Evolutionary conservation across 1,139 yeast species (phyloP).

Genomic region (Yamadazyma atmosphaerica): DNA sequence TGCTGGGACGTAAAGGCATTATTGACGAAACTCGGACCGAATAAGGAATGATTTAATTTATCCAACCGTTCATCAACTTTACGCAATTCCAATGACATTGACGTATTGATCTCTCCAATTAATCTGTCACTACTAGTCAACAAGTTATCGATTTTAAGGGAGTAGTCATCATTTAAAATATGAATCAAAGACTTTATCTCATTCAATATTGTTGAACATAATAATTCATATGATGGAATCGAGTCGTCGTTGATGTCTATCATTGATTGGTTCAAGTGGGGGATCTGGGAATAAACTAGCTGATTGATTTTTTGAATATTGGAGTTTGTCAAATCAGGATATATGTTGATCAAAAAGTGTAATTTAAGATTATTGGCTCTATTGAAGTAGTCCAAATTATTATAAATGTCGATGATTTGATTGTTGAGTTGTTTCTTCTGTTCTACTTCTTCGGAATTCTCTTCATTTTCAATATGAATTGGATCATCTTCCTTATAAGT

Average conservation of each 20-base stretch:
- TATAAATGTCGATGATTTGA: conserved; percentile 8
- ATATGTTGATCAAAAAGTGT: conserved; percentile 27
- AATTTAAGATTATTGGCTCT: conserved; percentile 21
- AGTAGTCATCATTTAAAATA: conserved; percentile 42
- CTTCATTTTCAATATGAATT: conserved; percentile 1
- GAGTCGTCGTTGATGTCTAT: conserved; percentile 35
- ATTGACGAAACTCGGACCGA: conserved; percentile 27
- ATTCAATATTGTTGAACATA: conserved; percentile 33
- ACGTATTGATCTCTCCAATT: conserved; percentile 80
- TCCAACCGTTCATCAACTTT: conserved; percentile 71
- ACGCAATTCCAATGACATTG: conserved; percentile 69
- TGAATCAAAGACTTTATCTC: conserved; percentile 42
- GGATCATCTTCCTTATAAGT: background rate
- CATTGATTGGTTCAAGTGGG: conserved; percentile 23
- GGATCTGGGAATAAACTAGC: conserved; percentile 25
- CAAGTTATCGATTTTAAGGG: conserved; percentile 61
- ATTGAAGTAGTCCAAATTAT: conserved; percentile 15
- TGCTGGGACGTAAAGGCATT: conserved; percentile 10
- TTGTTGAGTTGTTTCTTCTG: conserved; percentile 7
- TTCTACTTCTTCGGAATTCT: background rate
- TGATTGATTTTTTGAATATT: conserved; percentile 20
- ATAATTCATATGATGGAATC: conserved; percentile 36
- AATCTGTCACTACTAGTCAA: conserved; percentile 73
- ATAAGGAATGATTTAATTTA: conserved; percentile 42
- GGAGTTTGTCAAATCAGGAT: conserved; percentile 28